Conservation (phyloP, 148 eudicot genomes). For the Beta vulgaris region DNA sequence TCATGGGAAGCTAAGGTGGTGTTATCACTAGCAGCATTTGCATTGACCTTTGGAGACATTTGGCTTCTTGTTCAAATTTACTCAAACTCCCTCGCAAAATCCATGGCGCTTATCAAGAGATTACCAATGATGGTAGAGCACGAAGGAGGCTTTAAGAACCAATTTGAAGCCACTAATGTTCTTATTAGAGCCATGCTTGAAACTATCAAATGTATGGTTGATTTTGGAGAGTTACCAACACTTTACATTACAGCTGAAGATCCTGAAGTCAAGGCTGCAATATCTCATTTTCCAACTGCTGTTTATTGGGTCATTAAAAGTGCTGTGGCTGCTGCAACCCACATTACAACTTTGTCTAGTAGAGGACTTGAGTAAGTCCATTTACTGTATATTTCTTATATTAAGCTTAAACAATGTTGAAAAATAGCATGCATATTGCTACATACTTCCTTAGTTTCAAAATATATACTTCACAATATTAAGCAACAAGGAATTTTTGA, state of each 20-base stretch:
- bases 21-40: conserved; percentile 45
- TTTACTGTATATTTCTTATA: background rate
- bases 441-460: no score
- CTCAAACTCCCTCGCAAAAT: conserved; percentile 39
- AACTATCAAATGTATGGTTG: conserved; percentile 31
- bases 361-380: conserved; percentile 38
- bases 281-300: conserved; percentile 39
- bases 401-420: background rate
- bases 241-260: conserved; percentile 27
- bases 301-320: conserved; percentile 48
- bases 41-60: conserved; percentile 46
- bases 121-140: conserved; percentile 33
- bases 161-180: conserved; percentile 38
- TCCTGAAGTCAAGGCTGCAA: conserved; percentile 29
- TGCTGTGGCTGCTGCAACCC: conserved; percentile 34
- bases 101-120: conserved; percentile 49
- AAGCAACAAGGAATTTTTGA: no score
- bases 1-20: conserved; percentile 62
- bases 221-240: conserved; percentile 34
- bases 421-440: no score
- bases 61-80: conserved; percentile 49
- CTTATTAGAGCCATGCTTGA: conserved; percentile 40
- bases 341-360: conserved; percentile 35
- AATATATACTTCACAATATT: no score
- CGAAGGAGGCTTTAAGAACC: conserved; percentile 23